Conservation (phyloP, 768 basidiomycete species). For the Gelatoporia subvermispora region DNA sequence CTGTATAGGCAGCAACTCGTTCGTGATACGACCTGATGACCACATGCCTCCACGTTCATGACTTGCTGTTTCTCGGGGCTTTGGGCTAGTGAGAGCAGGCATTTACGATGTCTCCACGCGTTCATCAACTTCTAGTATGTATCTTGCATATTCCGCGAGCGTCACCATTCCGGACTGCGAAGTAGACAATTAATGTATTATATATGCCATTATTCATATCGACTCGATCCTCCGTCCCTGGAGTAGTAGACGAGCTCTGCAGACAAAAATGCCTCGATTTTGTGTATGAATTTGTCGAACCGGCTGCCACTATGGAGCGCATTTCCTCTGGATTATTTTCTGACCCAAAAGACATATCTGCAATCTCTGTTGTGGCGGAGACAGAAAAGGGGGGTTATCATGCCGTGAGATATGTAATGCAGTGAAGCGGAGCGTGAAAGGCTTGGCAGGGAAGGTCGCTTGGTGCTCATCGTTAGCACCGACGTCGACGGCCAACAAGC, state of each 20-base stretch:
- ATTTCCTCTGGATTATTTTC: not conserved
- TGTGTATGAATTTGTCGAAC: not conserved
- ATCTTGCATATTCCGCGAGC: too few species aligned
- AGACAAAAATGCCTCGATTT: not conserved
- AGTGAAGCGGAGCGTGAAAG: too few species aligned
- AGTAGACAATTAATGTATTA: not conserved
- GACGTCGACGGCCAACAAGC: not conserved
- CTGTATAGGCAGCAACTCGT: constrained; percentile 33
- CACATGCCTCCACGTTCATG: not conserved
- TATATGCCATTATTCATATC: not conserved
- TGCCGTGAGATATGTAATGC: too few species aligned
- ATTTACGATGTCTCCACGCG: too few species aligned
- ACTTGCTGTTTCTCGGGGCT: not conserved
- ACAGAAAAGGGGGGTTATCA: too few species aligned
- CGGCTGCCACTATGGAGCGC: not conserved
- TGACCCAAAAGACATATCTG: too few species aligned
- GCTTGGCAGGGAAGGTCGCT: too few species aligned
- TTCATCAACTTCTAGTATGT: too few species aligned
- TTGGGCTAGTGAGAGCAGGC: not conserved
- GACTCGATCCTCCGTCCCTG: not conserved
- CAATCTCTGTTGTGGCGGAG: too few species aligned
- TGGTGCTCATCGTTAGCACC: not conserved
- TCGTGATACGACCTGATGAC: not conserved
- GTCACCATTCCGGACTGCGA: too few species aligned
- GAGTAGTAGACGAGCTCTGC: not conserved